Base-by-base conservation (phyloP, 495 filamentous ascomycete genomes). In the Penicillium flavigenum region DNA sequence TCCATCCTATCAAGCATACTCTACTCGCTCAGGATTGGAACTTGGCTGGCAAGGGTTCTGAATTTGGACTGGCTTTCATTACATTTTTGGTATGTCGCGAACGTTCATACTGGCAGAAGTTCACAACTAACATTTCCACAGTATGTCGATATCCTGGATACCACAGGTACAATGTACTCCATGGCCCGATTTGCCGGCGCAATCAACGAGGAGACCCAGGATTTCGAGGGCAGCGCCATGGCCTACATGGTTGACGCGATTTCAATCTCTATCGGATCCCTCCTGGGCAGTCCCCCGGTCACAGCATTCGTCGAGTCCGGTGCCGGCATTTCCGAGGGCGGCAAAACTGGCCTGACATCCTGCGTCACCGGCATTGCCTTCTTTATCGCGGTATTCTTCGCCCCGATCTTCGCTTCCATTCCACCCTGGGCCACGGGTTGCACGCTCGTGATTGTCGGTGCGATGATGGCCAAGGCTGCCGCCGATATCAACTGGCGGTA, bases 401-500 rank as follows among this genome's bases (percentile, higher is more conserved):
- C 89, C 0, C 89, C 89, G 1, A 90, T 93, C 57, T 92, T 92
- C 67, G 89, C 89, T 14, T 89, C 85, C 0, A 92, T 93, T 57
- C 89, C 89, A 4, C 82, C 88, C 0, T 93, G 88, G 88, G 89
- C 89, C 2, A 93, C 89, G 4, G 89, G 89, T 19, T 89, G 85
- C 71, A 90, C 90, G 22, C 83, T 93, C 19, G 81, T 93, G 60
- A 81, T 93, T 34, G 88, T 93, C 51, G 88, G 89, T 32, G 83
- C 86, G 31, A 85, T 93, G 79, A 93, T 93, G 89, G 84, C 86
- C 60, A 79, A 83, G 56, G 75, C 88, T 3, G 85, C 84, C 12
- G 81, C 79, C 24, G 86, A 92, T 56, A 92, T 93, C 76, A 93
- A 93, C 79, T 92, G 89, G 89, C 73, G 76, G 10, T 93, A 93